Evolutionary conservation across 768 basidiomycete species (phyloP).

Genomic region (Cystofilobasidium bisporidii): DNA sequence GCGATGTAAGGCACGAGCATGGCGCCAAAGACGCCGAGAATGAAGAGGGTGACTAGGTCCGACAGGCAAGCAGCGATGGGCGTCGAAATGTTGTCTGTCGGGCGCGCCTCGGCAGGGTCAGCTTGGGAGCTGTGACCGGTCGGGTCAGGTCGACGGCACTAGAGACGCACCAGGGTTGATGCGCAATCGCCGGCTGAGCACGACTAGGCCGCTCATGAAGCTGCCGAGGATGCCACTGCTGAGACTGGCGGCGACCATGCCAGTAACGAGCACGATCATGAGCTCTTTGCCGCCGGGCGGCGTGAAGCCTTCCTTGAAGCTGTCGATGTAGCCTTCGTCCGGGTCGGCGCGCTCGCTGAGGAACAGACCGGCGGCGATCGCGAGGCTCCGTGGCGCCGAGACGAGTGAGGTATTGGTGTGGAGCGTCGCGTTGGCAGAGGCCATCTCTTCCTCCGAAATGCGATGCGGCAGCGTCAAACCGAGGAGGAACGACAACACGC

Average conservation of each 20-base stretch:
- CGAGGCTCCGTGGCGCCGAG: slow-evolving; percentile 7
- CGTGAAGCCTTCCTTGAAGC: slow-evolving; percentile 38
- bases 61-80: slow-evolving; percentile 87
- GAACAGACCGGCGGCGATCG: slow-evolving; percentile 19
- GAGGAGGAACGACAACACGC: slow-evolving; percentile 62
- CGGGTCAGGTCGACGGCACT: no score
- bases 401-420: neutral
- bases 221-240: slow-evolving; percentile 73
- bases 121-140: no score
- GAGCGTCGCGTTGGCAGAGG: slow-evolving; percentile 21
- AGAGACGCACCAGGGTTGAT: slow-evolving; percentile 65
- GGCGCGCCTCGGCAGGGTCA: neutral
- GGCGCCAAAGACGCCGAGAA: slow-evolving; percentile 52
- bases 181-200: slow-evolving; percentile 62
- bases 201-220: slow-evolving; percentile 80
- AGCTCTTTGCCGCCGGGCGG: slow-evolving; percentile 42
- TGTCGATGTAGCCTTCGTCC: slow-evolving; percentile 22
- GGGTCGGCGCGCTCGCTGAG: slow-evolving; percentile 21
- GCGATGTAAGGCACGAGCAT: slow-evolving; percentile 31
- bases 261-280: slow-evolving; percentile 42
- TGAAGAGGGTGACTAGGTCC: slow-evolving; percentile 77
- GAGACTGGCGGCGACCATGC: slow-evolving; percentile 58
- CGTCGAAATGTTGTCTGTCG: slow-evolving; percentile 83
- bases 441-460: slow-evolving; percentile 32
- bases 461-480: slow-evolving; percentile 46